A percentile compares a stretch with the other conserved stretches of the same genome.
phyloP scores from a whole-genome alignment of 768 basidiomycete species.

The Pleurotus eryngii region DNA sequence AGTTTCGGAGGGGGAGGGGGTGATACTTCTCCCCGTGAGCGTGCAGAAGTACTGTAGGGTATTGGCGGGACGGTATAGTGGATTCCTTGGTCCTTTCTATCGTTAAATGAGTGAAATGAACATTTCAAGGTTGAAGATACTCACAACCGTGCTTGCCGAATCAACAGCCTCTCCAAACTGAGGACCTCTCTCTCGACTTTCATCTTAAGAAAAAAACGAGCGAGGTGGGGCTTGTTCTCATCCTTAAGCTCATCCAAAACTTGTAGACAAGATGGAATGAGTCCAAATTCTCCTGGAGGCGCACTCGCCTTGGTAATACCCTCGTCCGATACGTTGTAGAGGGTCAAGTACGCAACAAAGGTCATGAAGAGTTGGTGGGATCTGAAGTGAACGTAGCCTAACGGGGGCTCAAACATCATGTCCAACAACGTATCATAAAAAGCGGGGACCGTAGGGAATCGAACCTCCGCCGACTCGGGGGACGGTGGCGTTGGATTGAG shows the following conservation, averaged over 20 bases:
- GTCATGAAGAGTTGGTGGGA: background rate
- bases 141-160: background rate
- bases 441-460: conserved; percentile 11
- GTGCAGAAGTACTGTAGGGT: background rate
- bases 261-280: background rate
- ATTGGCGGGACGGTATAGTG: background rate
- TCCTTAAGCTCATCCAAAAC: background rate
- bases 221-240: background rate
- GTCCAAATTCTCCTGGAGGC: background rate
- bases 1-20: background rate
- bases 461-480: conserved; percentile 3
- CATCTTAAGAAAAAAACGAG: background rate
- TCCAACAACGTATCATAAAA: conserved; percentile 3
- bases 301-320: background rate
- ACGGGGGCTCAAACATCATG: background rate
- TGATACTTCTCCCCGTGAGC: background rate
- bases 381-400: background rate
- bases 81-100: background rate
- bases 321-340: background rate
- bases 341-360: background rate
- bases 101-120: background rate
- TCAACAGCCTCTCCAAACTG: background rate
- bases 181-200: background rate
- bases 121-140: background rate
- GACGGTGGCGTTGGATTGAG: conserved; percentile 10